These are phyloP conservation scores for Globisporangium apiculatum DNA, from an alignment of 352 stramenopile genomes.

Conservation along the genomic window DNA sequence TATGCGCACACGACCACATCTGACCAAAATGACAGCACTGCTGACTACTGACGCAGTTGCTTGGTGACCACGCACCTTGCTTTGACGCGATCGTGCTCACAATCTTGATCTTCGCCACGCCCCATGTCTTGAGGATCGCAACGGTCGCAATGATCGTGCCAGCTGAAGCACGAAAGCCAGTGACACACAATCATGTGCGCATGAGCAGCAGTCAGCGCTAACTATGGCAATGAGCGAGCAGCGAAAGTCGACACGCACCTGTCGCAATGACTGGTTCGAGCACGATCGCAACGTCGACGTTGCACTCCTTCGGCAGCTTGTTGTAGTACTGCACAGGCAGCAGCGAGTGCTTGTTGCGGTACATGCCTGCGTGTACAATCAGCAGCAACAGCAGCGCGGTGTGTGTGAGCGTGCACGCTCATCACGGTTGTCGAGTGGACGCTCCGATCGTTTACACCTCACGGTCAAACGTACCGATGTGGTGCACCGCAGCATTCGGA, in stretches of 20 bases:
- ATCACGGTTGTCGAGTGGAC: too few relatives aligned
- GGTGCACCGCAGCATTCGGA: conserved; percentile 93
- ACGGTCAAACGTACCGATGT: conserved; percentile 89
- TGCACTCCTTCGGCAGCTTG: conserved; percentile 93
- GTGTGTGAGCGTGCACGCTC: background rate
- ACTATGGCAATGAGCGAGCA: background rate
- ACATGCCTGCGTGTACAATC: conserved; percentile 48
- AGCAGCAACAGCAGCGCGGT: background rate
- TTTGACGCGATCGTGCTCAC: conserved; percentile 92
- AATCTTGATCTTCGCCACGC: conserved; percentile 90
- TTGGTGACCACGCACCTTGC: conserved; percentile 34
- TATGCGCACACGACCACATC: too few relatives aligned
- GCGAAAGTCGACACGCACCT: conserved; percentile 21
- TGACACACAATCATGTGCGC: background rate
- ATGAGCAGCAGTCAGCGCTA: background rate
- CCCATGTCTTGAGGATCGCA: conserved; percentile 95
- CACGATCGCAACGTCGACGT: conserved; percentile 91
- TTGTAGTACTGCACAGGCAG: conserved; percentile 99
- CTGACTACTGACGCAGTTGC: background rate
- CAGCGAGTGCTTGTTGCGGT: conserved; percentile 87
- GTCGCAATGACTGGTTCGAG: conserved; percentile 97
- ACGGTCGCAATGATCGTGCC: conserved; percentile 93
- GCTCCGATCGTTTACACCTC: background rate
- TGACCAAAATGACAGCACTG: background rate
- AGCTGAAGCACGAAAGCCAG: conserved; percentile 23